Percentiles rank a stretch among this genome's conserved stretches.
Evolutionary conservation across 2,329 filamentous ascomycete species (phyloP).

Genomic region (Boeremia lycopersici): DNA sequence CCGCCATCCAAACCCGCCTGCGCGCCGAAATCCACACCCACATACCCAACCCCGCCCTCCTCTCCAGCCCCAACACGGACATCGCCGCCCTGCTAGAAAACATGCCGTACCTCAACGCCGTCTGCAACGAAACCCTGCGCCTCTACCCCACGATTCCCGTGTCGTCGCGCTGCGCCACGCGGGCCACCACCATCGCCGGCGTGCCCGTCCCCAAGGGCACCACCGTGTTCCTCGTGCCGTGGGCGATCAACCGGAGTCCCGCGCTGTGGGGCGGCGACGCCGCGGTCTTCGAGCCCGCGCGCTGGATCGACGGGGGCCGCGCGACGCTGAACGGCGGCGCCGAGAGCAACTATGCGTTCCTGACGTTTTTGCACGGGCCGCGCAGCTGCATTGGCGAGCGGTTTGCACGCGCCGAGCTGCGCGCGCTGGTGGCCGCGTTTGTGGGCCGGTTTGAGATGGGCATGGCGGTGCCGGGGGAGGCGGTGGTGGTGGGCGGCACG

Average conservation of each 20-base stretch:
- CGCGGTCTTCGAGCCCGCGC: conserved; percentile 51
- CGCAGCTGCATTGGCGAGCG: conserved; percentile 48
- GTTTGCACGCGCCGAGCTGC: conserved; percentile 47
- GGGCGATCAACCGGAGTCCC: conserved; percentile 52
- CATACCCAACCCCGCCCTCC: conserved; percentile 56
- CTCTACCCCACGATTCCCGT: conserved; percentile 49
- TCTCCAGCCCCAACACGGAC: conserved; percentile 26
- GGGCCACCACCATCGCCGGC: conserved; percentile 41
- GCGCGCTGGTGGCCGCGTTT: conserved; percentile 45
- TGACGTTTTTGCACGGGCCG: conserved; percentile 54
- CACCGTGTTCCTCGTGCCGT: conserved; percentile 46
- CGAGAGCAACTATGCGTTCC: conserved; percentile 48
- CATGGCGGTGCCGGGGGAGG: conserved; percentile 40
- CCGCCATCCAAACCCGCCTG: conserved; percentile 68
- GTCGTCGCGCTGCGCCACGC: conserved; percentile 38
- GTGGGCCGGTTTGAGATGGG: conserved; percentile 43
- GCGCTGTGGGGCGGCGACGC: conserved; percentile 52
- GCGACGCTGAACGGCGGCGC: conserved; percentile 50
- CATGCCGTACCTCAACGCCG: conserved; percentile 54
- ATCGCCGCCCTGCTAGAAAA: conserved; percentile 50
- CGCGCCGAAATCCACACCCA: conserved; percentile 69
- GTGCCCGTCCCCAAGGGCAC: conserved; percentile 50
- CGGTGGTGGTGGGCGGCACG: conserved; percentile 40
- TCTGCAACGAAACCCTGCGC: conserved; percentile 52
- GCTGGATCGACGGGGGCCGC: conserved; percentile 52